Conservation (phyloP, 2,329 filamentous ascomycete genomes). For the Aaosphaeria pasadenensis region DNA sequence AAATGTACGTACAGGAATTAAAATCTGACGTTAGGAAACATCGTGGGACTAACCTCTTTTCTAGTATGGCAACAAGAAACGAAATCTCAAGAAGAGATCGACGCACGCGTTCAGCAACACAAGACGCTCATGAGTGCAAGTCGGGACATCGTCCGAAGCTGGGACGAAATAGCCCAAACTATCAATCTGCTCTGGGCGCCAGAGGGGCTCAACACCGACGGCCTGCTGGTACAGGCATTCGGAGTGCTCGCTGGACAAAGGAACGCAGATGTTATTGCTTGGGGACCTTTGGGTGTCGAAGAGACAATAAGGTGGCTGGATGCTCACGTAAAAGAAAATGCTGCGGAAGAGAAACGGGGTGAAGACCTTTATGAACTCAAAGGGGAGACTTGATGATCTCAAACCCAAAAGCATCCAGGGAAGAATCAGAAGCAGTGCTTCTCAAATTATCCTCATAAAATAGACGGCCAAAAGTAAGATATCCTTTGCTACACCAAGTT, state of each 20-base stretch:
- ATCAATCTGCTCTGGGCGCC: constrained; percentile 12
- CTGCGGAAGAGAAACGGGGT: too few relatives aligned
- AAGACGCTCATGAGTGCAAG: constrained; percentile 30
- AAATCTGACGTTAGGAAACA: neutral
- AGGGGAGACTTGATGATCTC: too few relatives aligned
- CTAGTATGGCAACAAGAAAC: constrained; percentile 31
- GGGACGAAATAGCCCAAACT: constrained; percentile 26
- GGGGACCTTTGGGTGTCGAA: constrained; percentile 29
- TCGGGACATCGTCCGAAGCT: constrained; percentile 28
- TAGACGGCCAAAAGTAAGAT: too few relatives aligned
- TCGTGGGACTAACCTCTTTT: neutral
- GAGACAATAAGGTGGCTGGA: constrained; percentile 26
- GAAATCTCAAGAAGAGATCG: constrained; percentile 23
- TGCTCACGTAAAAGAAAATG: neutral
- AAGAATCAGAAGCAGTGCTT: too few relatives aligned
- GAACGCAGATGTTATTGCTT: constrained; percentile 12
- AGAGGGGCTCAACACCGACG: constrained; percentile 15
- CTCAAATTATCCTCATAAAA: too few relatives aligned
- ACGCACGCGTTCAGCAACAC: constrained; percentile 31
- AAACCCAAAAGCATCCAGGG: too few relatives aligned
- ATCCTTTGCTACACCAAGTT: too few relatives aligned
- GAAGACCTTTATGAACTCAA: too few relatives aligned
- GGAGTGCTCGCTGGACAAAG: constrained; percentile 24
- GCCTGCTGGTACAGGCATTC: constrained; percentile 31
- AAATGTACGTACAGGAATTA: constrained; percentile 18